A percentile compares a stretch with the other conserved stretches of the same genome.
Conservation (phyloP, 2,329 filamentous ascomycete genomes). For the Aspergillus ustus region DNA sequence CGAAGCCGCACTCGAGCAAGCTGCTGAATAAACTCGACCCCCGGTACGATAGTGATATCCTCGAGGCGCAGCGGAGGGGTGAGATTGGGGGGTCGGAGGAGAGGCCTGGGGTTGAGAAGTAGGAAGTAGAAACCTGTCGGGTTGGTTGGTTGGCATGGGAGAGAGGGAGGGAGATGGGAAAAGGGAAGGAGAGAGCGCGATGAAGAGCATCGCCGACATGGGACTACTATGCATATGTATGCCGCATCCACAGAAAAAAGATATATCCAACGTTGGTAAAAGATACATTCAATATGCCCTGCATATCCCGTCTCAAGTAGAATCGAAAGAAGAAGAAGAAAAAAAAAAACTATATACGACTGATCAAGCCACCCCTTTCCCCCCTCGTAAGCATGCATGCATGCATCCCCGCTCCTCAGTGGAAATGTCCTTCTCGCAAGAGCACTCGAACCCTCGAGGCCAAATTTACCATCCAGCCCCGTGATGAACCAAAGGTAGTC, state of each 20-base stretch:
- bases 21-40: not conserved
- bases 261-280: not conserved
- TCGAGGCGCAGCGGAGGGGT: not conserved
- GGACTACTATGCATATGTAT: not conserved
- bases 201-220: not conserved
- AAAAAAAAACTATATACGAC: not conserved
- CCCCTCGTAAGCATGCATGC: not conserved
- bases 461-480: too few relatives aligned
- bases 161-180: not conserved
- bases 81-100: not conserved
- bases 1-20: conserved; percentile 4
- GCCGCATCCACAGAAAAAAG: not conserved
- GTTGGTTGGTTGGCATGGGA: too few relatives aligned
- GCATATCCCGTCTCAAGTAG: not conserved
- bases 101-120: not conserved
- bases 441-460: not conserved
- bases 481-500: too few relatives aligned
- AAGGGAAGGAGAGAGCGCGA: not conserved
- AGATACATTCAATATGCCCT: not conserved
- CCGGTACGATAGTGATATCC: not conserved
- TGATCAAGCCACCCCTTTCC: not conserved
- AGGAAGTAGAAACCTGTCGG: not conserved
- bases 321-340: not conserved
- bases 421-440: not conserved
- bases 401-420: not conserved